These are phyloP conservation scores for Plantago major DNA, from an alignment of 257 asterid species.

Conservation along the genomic window DNA sequence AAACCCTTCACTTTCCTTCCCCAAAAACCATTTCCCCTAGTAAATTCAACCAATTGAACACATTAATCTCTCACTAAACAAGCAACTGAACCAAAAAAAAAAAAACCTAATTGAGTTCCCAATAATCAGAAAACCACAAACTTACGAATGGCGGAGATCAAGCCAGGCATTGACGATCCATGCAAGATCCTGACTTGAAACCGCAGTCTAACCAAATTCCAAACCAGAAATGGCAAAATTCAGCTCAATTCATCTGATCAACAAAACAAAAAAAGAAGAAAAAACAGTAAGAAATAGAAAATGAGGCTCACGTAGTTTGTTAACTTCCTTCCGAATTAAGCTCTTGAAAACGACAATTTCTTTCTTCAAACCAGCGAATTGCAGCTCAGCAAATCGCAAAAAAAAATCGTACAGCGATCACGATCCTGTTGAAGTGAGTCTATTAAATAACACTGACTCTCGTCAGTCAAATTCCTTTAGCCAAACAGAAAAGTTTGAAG, in stretches of 20 bases:
- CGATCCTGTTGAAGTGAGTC: too few relatives aligned
- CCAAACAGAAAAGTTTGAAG: too few relatives aligned
- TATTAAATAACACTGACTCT: too few relatives aligned
- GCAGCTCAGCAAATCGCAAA: too few relatives aligned
- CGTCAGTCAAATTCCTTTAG: too few relatives aligned
- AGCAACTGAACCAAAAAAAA: not conserved
- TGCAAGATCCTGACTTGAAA: conserved; percentile 22
- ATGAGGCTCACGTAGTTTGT: not conserved
- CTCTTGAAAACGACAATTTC: too few relatives aligned
- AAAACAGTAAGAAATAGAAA: conserved; percentile 5
- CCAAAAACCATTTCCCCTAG: conserved; percentile 11
- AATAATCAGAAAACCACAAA: conserved; percentile 8
- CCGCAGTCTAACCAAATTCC: conserved; percentile 34
- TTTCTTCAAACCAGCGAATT: too few relatives aligned
- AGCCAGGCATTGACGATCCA: conserved; percentile 45
- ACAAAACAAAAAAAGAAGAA: not conserved
- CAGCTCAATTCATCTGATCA: conserved; percentile 17
- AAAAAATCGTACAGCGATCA: too few relatives aligned
- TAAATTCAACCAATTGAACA: not conserved
- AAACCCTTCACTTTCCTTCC: conserved; percentile 21
- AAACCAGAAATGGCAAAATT: conserved; percentile 15
- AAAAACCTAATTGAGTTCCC: not conserved
- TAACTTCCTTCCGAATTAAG: too few relatives aligned
- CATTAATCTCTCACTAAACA: not conserved
- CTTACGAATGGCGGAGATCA: conserved; percentile 48